Evolutionary conservation across 2,329 filamentous ascomycete genomes (phyloP), one percentile per base, ranked within the genome.

Genomic region (Shiraia sp.): DNA sequence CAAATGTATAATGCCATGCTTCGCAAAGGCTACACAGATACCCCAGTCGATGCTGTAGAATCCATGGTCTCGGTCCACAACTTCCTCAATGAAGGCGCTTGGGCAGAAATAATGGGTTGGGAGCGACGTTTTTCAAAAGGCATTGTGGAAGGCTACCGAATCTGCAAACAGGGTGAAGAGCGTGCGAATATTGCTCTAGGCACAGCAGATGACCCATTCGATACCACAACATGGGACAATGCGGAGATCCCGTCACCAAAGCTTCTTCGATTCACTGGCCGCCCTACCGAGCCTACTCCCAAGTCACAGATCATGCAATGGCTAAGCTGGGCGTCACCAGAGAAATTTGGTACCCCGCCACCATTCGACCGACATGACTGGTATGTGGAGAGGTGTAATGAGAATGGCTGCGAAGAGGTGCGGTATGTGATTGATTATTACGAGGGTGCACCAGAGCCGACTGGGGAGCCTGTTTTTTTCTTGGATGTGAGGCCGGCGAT

Each of bases 1-100:
- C 93, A 99, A 72, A 99, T 99, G 93, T 99, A 97, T 78, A 97
- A 99, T 64, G 93, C 93, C 6, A 86, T 99, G 73, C 75, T 97
- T 48, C 86, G 93, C 51, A 99, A 99, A 72, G 93, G 93, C 44
- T 93, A 96, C 72, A 90, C 87, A 1, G 91, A 97, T 67, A 97
- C 93, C 0, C 91, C 95, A 41, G 82, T 90, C 40, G 93, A 92
- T 14, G 90, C 91, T 3, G 91, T 99, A 10, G 91, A 96, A 72
- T 85, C 86, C 63, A 99, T 99, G 93, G 93, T 99, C 5, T 87
- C 90, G 0, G 90, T 97, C 9, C 93, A 99, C 77, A 99, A 99
- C 72, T 97, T 96, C 63, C 72, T 99, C 45, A 99, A 99, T 68
- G 93, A 99, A 70, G 93, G 93, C 51, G 93, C 93, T 6, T 99